Percentiles rank a stretch among this genome's conserved stretches.
These are phyloP conservation scores for Capronia americana DNA, from an alignment of 2,329 filamentous ascomycete genomes.

Conservation along the genomic window DNA sequence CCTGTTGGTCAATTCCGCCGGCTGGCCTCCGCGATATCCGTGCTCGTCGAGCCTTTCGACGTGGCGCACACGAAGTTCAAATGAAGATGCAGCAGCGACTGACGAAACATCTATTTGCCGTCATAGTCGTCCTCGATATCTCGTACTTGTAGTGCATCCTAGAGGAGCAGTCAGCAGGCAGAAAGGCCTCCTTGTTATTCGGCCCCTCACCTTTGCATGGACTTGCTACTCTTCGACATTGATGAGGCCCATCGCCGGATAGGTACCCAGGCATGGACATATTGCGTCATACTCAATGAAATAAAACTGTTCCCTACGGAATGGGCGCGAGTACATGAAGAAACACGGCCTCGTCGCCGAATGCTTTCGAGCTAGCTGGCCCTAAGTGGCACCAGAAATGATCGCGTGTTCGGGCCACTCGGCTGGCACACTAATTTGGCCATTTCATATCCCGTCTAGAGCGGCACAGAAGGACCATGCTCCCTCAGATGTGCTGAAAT, in stretches of 20 bases:
- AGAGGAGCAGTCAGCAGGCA: background rate
- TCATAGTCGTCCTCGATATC: background rate
- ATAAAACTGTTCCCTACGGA: too few species aligned
- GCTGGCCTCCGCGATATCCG: slow-evolving; percentile 3
- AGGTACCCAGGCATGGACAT: too few species aligned
- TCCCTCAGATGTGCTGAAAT: background rate
- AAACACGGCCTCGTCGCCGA: too few species aligned
- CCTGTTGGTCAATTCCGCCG: background rate
- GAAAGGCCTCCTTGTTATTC: background rate
- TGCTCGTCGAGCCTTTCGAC: slow-evolving; percentile 3
- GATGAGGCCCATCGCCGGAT: too few species aligned
- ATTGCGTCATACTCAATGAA: too few species aligned
- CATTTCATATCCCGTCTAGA: background rate
- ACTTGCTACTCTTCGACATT: too few species aligned
- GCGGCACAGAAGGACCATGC: background rate
- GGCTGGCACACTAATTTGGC: background rate
- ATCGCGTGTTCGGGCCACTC: background rate
- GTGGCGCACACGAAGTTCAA: slow-evolving; percentile 2
- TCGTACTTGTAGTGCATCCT: background rate
- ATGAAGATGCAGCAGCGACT: background rate
- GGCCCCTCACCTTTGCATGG: background rate
- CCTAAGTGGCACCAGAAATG: background rate
- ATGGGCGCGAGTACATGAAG: too few species aligned
- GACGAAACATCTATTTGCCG: background rate
- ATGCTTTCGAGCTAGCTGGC: background rate